Evolutionary conservation across 148 eudicot genomes (phyloP).

Genomic region (Rhododendron henanense): DNA sequence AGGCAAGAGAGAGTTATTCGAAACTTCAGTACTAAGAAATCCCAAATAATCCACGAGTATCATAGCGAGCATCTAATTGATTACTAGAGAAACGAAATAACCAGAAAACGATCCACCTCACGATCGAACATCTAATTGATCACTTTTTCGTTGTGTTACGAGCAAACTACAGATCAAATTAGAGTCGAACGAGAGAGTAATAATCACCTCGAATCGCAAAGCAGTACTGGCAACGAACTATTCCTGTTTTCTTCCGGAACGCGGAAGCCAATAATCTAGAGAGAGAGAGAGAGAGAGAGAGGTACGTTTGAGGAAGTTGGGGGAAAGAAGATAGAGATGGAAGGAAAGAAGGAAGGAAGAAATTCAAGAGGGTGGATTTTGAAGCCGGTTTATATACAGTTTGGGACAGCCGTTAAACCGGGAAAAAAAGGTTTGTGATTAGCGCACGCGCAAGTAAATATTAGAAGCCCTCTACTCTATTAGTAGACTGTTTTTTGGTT

Average conservation of each 20-base stretch:
- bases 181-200: background rate
- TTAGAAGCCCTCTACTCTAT: background rate
- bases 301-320: background rate
- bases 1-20: slow-evolving; percentile 8
- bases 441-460: background rate
- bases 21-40: slow-evolving; percentile 21
- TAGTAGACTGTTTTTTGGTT: background rate
- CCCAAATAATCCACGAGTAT: slow-evolving; percentile 13
- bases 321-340: slow-evolving; percentile 9
- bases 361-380: background rate
- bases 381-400: background rate
- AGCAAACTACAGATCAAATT: background rate
- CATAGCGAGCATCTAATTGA: background rate
- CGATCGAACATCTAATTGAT: background rate
- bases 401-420: background rate
- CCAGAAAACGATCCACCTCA: background rate
- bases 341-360: background rate
- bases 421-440: background rate
- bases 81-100: background rate
- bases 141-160: background rate
- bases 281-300: background rate
- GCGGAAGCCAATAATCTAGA: background rate
- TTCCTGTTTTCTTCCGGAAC: too few relatives aligned
- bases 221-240: background rate
- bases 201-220: slow-evolving; percentile 11